Percentiles rank a stretch among this genome's conserved stretches.
Evolutionary conservation across 2,329 filamentous ascomycete species (phyloP).

Genomic region (Hymenoscyphus scutula): DNA sequence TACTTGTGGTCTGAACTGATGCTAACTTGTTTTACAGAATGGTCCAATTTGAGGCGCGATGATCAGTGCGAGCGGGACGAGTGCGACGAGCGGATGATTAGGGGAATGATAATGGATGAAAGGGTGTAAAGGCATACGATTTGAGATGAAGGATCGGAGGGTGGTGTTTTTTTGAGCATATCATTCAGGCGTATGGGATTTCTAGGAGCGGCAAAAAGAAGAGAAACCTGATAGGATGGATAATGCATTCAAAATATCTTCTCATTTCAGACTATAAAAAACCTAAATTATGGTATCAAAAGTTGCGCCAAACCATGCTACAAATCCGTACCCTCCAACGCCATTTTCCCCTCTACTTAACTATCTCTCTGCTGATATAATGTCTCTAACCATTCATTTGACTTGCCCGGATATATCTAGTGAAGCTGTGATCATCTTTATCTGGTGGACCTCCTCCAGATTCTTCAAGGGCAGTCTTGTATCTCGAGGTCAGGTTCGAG

Average conservation of each 20-base stretch:
- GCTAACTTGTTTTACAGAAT: constrained; percentile 58
- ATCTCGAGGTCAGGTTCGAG: constrained; percentile 66
- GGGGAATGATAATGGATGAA: neutral
- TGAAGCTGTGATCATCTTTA: constrained; percentile 36
- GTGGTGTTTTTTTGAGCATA: constrained; percentile 2
- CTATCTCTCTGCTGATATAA: constrained; percentile 22
- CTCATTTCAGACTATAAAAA: constrained; percentile 1
- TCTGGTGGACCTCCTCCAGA: constrained; percentile 38
- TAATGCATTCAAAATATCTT: neutral
- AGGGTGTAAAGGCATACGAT: neutral
- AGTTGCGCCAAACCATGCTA: constrained; percentile 10
- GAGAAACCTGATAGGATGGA: neutral
- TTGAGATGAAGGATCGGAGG: neutral
- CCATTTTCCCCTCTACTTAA: constrained; percentile 1
- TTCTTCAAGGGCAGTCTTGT: constrained; percentile 70
- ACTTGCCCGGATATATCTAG: constrained; percentile 36
- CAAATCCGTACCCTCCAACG: neutral
- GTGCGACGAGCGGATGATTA: constrained; percentile 6
- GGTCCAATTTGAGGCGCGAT: constrained; percentile 98
- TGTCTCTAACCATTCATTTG: constrained; percentile 34
- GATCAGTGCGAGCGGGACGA: neutral
- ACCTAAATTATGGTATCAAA: constrained; percentile 10
- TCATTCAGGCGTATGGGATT: constrained; percentile 3
- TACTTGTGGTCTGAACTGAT: constrained; percentile 3
- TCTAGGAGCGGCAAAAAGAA: neutral